Evolutionary conservation across 306 rosid species (phyloP).

Genomic region (Rosa lucieae): DNA sequence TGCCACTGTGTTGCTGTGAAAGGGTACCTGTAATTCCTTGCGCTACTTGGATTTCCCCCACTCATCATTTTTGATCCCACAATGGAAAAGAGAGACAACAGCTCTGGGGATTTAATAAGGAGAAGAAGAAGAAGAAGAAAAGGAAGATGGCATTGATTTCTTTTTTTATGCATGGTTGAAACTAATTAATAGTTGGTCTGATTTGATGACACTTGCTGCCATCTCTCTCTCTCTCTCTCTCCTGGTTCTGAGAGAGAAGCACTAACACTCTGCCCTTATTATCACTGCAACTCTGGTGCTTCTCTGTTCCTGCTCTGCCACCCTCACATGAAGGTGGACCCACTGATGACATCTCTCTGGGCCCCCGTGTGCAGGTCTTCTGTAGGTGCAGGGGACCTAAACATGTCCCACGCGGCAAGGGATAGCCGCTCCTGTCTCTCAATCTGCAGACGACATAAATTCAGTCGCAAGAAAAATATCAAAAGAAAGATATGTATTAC

Average conservation of each 20-base stretch:
- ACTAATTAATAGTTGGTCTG: conserved; percentile 34
- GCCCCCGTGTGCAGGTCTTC: conserved; percentile 2
- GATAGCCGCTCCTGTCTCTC: conserved; percentile 58
- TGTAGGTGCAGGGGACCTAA: neutral
- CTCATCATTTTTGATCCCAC: conserved; percentile 41
- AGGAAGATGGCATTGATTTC: conserved; percentile 32
- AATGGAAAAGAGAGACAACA: conserved; percentile 3
- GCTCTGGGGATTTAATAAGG: conserved; percentile 20
- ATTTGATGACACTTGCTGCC: conserved; percentile 46
- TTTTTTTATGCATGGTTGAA: conserved; percentile 59
- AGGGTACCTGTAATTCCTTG: conserved; percentile 57
- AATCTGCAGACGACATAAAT: conserved; percentile 56
- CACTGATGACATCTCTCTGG: neutral
- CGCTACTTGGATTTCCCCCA: conserved; percentile 35
- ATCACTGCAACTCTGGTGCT: conserved; percentile 81
- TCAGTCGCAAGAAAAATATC: neutral
- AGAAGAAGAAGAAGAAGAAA: conserved; percentile 35
- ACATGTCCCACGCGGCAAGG: neutral
- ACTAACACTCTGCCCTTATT: conserved; percentile 56
- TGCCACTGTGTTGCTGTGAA: conserved; percentile 96
- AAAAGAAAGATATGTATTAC: conserved; percentile 16
- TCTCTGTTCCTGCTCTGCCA: conserved; percentile 50
- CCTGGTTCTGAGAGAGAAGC: conserved; percentile 20
- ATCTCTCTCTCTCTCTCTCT: conserved; percentile 6
- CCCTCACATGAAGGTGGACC: conserved; percentile 20